Base-by-base conservation (phyloP, 768 basidiomycete species). In the Macrolepiota albuminosa region DNA sequence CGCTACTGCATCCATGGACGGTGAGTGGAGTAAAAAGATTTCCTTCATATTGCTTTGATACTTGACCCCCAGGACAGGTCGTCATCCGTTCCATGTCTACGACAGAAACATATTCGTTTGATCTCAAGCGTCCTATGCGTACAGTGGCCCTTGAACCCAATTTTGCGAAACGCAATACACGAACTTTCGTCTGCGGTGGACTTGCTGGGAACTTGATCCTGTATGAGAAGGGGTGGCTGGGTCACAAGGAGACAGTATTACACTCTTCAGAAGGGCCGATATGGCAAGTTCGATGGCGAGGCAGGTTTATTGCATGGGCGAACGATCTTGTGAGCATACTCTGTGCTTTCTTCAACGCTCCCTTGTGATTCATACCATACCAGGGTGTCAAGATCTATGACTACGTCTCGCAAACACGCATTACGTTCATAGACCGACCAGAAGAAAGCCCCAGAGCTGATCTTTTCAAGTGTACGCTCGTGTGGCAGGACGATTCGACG, bases 371-470 rank as follows among this genome's bases (percentile, higher is more conserved):
- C 8, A 31, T 37, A 26, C 53, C 26, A 16, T n/a, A 37, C 33
- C 65, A 94, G 91, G 96, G 96, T 14, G 90, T 98, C 56, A 96
- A 94, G 70, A 88, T 99, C 50, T 96, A 95, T 70, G 95, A 98
- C 70, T 88, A 85, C 0, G 75, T 76, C 4, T 89, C 89, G 0
- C 85, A 88, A 64, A 84, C 84, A 21, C 85, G 89, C 7, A 87
- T 98, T 51, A 87, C 88, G 0, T 93, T 83, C 69, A 94, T 98
- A 56, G 91, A 95, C 71, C 81, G 95, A 40, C 87, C 89, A 14
- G 68, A 81, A 0, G 85, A 91, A 62, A 87, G 91, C 60, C 97
- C 96, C 2, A 84, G 97, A 43, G 90, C 95, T 0, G 97, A 99
- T 68, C 80, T 98, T 8, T 98, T 95, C 83, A 95, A 94, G 67